Percentiles rank a stretch among this genome's conserved stretches.
Evolutionary conservation across 2,329 filamentous ascomycete species (phyloP).

Genomic region (Hypoxylon sp.): DNA sequence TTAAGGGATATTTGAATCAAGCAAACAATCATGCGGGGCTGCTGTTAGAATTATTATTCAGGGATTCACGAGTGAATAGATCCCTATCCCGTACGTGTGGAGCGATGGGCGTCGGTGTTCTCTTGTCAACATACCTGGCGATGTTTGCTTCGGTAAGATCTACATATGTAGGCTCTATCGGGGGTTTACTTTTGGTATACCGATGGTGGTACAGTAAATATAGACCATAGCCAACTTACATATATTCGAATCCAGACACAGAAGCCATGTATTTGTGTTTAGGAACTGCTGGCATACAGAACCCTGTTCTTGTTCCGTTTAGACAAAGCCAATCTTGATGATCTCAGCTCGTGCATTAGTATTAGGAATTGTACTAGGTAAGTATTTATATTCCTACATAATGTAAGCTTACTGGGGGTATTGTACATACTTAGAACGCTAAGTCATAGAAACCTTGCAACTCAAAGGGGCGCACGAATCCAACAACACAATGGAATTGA

Average conservation of each 20-base stretch:
- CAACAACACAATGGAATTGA: constrained; percentile 15
- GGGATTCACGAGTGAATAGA: too few relatives aligned
- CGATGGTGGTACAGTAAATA: not conserved
- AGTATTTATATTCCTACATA: too few relatives aligned
- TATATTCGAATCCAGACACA: too few relatives aligned
- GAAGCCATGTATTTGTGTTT: too few relatives aligned
- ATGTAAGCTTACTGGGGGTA: too few relatives aligned
- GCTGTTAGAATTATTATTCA: not conserved
- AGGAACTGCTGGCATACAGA: too few relatives aligned
- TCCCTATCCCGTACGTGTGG: too few relatives aligned
- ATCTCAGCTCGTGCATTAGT: too few relatives aligned
- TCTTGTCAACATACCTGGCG: not conserved
- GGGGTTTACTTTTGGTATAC: not conserved
- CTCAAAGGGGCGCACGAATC: not conserved
- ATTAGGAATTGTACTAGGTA: too few relatives aligned
- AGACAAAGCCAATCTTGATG: too few relatives aligned
- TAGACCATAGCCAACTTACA: too few relatives aligned
- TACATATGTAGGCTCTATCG: not conserved
- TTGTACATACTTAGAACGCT: not conserved
- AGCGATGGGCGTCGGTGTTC: not conserved
- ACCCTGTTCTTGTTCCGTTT: not conserved
- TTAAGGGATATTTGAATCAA: not conserved
- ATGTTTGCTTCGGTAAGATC: constrained; percentile 12
- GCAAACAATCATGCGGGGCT: constrained; percentile 3
- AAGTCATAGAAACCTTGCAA: constrained; percentile 5